Base-by-base conservation (phyloP, 2,329 filamentous ascomycete species). In the Acrocalymma vagum region DNA sequence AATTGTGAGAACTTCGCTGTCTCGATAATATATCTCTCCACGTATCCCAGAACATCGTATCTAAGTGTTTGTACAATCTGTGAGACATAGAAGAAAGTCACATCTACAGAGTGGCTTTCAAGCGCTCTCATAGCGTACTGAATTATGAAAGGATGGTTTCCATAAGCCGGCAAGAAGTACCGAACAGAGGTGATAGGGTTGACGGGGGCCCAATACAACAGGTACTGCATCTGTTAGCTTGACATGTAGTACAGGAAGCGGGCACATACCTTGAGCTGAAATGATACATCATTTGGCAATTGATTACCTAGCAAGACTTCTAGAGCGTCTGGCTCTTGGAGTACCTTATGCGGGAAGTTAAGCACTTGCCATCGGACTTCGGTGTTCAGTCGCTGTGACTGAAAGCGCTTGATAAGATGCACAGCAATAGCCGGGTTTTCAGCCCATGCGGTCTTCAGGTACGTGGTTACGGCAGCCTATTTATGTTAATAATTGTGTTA, bases 21-120 rank as follows among this genome's bases (percentile, higher is more conserved):
- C 73, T 99, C 94, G 11, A 97, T 79, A 39, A 99, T 97, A 64
- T 96, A 99, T 29, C 93, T 83, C 70, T 96, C 91, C 2, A 96
- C 92, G 63, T 99, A 99, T 40, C 94, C 94, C 16, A 99, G 78
- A 9, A 81, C 82, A 76, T 99, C 94, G 60, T 97, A 96, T 38
- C 94, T 87, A 28, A 99, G 80, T 28, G 90, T 88, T 69, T 99
- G 94, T 10, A 99, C 94, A 57, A 99, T 95, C 67, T 99, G 94
- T 6, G 95, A 94, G 3, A 99, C 94, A 63, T 96, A 97, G 72
- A 97, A 99, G 78, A 99, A 99, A 0, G 93, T 96, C 14, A 97
- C 85, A 65, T 97, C 94, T n/a, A 96, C 86, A 0, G 91, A 87
- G 62, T 99, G 94, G 55, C 88, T 92, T 65, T 99, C 94, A 31